Conservation (phyloP, 352 stramenopile species). For the Pythium biforme region DNA sequence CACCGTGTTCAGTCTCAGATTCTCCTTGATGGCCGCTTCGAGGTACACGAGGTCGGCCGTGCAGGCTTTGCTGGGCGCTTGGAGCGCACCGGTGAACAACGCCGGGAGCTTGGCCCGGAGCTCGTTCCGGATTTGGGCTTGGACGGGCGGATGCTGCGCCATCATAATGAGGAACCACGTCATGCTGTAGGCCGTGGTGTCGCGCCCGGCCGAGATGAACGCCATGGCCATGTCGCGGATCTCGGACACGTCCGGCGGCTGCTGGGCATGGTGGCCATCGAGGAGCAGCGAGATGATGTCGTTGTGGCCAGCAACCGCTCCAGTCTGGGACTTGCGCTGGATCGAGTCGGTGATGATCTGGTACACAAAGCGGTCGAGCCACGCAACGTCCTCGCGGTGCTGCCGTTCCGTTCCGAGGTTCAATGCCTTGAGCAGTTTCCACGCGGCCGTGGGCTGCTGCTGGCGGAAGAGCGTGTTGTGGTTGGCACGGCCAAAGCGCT, state of each 20-base stretch:
- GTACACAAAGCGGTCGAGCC: constrained; percentile 25
- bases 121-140: constrained; percentile 46
- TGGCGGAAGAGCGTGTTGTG: constrained; percentile 13
- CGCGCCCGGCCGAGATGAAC: constrained; percentile 67
- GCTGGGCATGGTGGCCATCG: not conserved
- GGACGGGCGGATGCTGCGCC: constrained; percentile 46
- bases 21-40: constrained; percentile 64
- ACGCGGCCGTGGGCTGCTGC: constrained; percentile 34
- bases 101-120: constrained; percentile 36
- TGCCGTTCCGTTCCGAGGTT: constrained; percentile 32
- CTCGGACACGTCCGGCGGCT: constrained; percentile 6
- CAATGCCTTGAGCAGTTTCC: constrained; percentile 40
- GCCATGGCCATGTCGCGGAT: constrained; percentile 83
- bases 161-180: constrained; percentile 78
- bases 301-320: constrained; percentile 12
- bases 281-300: constrained; percentile 23
- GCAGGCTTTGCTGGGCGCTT: constrained; percentile 38
- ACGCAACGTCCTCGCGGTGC: constrained; percentile 28
- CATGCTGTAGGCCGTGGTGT: constrained; percentile 72
- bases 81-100: constrained; percentile 26
- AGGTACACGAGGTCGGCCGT: constrained; percentile 62
- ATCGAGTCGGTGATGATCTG: constrained; percentile 22
- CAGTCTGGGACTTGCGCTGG: constrained; percentile 1
- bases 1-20: constrained; percentile 59
- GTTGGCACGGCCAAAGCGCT: constrained; percentile 11